A percentile compares a stretch with the other conserved stretches of the same genome.
Conservation (phyloP, 2,329 filamentous ascomycete genomes). For the Cladophialophora chaetospira region DNA sequence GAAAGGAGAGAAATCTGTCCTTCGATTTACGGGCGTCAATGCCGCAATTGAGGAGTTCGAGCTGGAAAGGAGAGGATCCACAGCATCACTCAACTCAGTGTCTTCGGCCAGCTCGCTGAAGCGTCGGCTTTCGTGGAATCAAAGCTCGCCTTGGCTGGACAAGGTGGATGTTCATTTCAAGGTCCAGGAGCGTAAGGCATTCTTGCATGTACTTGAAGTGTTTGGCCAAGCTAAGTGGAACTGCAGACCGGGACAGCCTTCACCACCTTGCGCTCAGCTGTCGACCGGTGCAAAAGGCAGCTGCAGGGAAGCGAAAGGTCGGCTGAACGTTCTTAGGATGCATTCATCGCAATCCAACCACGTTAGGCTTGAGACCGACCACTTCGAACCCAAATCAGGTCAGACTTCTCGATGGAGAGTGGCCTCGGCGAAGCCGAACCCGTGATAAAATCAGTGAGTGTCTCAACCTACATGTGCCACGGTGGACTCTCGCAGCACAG, state of each 20-base stretch:
- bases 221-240: no score
- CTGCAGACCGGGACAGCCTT: constrained; percentile 15
- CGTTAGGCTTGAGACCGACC: neutral
- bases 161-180: constrained; percentile 8
- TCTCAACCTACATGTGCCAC: no score
- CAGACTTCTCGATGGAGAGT: no score
- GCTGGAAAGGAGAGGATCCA: constrained; percentile 4
- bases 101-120: constrained; percentile 1
- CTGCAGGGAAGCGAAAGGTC: neutral
- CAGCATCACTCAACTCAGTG: neutral
- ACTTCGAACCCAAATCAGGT: neutral
- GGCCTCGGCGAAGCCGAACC: no score
- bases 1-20: neutral
- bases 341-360: no score
- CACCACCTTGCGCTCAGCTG: constrained; percentile 8
- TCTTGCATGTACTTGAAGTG: no score
- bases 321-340: neutral
- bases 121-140: constrained; percentile 9
- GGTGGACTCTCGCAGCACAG: no score
- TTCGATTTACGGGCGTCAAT: constrained; percentile 5
- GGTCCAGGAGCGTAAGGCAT: constrained; percentile 1
- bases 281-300: neutral
- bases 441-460: no score
- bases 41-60: constrained; percentile 3
- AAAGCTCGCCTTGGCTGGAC: constrained; percentile 7